Conservation (phyloP, 1,139 yeast species). For the Candida anutae region DNA sequence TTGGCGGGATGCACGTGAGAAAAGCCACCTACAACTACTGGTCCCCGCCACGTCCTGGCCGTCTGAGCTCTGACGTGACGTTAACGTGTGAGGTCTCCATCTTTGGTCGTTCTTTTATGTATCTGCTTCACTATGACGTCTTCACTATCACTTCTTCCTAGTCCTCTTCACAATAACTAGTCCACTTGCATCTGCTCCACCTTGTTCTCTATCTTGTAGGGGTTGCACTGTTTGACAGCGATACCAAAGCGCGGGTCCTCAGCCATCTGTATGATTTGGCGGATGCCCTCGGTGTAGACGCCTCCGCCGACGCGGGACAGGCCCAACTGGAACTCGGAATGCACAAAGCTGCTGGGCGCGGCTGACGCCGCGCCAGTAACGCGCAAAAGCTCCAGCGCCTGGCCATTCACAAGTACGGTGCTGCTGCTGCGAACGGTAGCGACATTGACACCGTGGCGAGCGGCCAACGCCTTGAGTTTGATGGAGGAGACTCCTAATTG, state of each 20-base stretch:
- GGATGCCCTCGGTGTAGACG: conserved; percentile 39
- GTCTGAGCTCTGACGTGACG: too few relatives aligned
- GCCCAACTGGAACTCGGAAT: conserved; percentile 60
- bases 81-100: too few relatives aligned
- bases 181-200: conserved; percentile 25
- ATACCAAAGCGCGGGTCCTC: conserved; percentile 66
- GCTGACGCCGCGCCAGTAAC: conserved; percentile 80
- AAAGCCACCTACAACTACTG: too few relatives aligned
- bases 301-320: too few relatives aligned
- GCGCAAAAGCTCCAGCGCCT: conserved; percentile 50
- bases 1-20: too few relatives aligned
- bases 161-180: conserved; percentile 3
- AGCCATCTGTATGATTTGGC: conserved; percentile 47
- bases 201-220: conserved; percentile 32
- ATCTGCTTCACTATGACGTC: too few relatives aligned
- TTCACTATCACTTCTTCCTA: too few relatives aligned
- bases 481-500: conserved; percentile 59
- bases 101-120: too few relatives aligned
- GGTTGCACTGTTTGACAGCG: conserved; percentile 52
- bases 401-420: conserved; percentile 43
- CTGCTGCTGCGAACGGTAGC: conserved; percentile 70
- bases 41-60: too few relatives aligned
- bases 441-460: conserved; percentile 44
- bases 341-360: conserved; percentile 78
- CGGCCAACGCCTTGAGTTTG: conserved; percentile 48